Conservation (phyloP, 2,329 filamentous ascomycete genomes). For the Phoma sp. region DNA sequence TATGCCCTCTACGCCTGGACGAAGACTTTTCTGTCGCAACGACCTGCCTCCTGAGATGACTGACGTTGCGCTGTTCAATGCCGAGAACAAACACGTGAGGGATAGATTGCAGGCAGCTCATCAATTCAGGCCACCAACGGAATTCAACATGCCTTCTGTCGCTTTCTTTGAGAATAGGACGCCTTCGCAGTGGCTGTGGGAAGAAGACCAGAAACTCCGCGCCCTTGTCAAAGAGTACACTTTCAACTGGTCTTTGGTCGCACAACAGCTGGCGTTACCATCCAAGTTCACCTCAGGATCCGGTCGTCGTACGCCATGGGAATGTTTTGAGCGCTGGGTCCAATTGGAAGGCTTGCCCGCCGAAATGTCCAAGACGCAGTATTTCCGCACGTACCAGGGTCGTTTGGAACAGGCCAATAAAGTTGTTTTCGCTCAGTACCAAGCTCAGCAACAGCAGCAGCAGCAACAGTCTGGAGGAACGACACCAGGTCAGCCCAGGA, state of each 20-base stretch:
- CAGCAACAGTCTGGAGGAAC: conserved; percentile 57
- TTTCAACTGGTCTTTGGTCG: conserved; percentile 97
- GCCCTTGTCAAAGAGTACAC: conserved; percentile 87
- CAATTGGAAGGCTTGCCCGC: conserved; percentile 86
- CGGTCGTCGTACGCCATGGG: conserved; percentile 93
- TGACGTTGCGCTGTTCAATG: conserved; percentile 85
- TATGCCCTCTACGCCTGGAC: conserved; percentile 48
- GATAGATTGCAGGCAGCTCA: conserved; percentile 90
- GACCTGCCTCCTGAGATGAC: conserved; percentile 71
- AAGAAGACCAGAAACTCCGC: conserved; percentile 89
- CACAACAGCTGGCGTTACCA: conserved; percentile 74
- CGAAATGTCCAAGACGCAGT: conserved; percentile 94
- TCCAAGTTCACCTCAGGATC: conserved; percentile 83
- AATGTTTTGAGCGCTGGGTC: conserved; percentile 98
- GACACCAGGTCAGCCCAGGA: conserved; percentile 60
- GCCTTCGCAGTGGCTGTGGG: conserved; percentile 88
- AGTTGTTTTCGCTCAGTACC: conserved; percentile 63
- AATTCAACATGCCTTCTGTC: conserved; percentile 87
- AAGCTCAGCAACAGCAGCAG: conserved; percentile 61
- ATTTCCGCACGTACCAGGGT: conserved; percentile 79
- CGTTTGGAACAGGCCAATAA: conserved; percentile 68
- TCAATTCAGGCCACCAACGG: conserved; percentile 90
- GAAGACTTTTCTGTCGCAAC: conserved; percentile 46
- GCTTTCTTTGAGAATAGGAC: conserved; percentile 87
- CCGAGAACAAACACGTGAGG: conserved; percentile 86